These are phyloP conservation scores for Russula sp. DNA, from an alignment of 768 basidiomycete species.

Conservation along the genomic window DNA sequence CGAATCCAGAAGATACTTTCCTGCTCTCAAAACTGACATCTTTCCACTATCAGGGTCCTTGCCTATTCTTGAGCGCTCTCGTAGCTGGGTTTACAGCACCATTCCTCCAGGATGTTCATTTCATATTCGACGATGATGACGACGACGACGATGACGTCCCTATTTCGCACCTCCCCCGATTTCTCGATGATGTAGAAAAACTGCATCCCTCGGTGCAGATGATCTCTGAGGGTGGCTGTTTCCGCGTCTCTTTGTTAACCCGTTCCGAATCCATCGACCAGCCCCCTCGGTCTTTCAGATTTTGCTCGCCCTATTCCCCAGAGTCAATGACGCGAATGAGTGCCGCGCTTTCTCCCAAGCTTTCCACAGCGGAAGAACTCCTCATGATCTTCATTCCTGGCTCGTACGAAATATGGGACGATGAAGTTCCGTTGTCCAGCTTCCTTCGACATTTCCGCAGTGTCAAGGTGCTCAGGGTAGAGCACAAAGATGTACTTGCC, in stretches of 20 bases:
- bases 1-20: background rate
- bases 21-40: background rate
- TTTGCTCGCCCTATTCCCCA: background rate
- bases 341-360: background rate
- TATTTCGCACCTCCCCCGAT: background rate
- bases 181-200: background rate
- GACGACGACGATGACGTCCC: too few species aligned
- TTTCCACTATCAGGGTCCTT: background rate
- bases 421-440: background rate
- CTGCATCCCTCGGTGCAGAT: background rate
- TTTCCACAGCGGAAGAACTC: background rate
- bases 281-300: too few species aligned
- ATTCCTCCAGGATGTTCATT: background rate
- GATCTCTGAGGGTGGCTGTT: rapidly evolving
- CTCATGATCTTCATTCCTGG: too few species aligned
- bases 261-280: background rate
- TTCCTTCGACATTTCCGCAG: background rate
- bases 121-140: rapidly evolving
- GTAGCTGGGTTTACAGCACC: background rate
- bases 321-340: background rate
- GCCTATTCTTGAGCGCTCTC: background rate
- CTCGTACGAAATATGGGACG: too few species aligned
- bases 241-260: background rate
- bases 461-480: background rate
- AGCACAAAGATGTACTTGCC: too few species aligned